These are phyloP conservation scores for Ilex aquifolium DNA, from an alignment of 257 asterid species.

Conservation along the genomic window DNA sequence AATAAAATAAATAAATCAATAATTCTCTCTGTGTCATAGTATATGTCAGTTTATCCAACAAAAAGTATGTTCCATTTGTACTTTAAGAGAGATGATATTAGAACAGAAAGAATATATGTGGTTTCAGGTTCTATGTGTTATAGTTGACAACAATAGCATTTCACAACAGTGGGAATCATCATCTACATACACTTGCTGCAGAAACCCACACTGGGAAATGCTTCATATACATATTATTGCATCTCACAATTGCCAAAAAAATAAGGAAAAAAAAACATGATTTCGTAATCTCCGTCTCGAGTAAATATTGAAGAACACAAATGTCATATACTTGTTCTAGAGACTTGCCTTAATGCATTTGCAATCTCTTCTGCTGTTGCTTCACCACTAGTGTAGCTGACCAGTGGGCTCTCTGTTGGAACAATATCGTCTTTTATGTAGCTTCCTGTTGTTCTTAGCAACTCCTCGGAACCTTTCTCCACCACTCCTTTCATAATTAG, in stretches of 20 bases:
- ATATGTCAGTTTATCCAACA: too few species aligned
- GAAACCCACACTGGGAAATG: background rate
- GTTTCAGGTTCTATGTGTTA: background rate
- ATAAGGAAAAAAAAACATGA: too few species aligned
- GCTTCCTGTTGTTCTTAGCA: slow-evolving; percentile 65
- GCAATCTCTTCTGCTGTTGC: slow-evolving; percentile 52
- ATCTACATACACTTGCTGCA: background rate
- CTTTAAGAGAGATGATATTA: too few species aligned
- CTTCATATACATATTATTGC: too few species aligned
- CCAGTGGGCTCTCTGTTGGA: slow-evolving; percentile 53
- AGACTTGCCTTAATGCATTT: slow-evolving; percentile 41
- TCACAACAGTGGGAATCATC: background rate
- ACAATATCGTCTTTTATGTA: slow-evolving; percentile 69
- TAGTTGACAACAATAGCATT: background rate
- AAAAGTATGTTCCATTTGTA: too few species aligned
- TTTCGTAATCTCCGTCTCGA: too few species aligned
- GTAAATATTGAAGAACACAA: background rate
- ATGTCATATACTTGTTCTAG: slow-evolving; percentile 44
- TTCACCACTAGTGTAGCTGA: slow-evolving; percentile 30
- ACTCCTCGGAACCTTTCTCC: slow-evolving; percentile 65
- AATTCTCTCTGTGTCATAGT: too few species aligned
- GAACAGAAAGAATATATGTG: background rate
- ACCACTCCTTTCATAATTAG: slow-evolving; percentile 53
- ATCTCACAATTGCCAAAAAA: too few species aligned
- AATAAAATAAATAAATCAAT: too few species aligned